Evolutionary conservation across 2,329 filamentous ascomycete species (phyloP).

Genomic region (Diplodia seriata): DNA sequence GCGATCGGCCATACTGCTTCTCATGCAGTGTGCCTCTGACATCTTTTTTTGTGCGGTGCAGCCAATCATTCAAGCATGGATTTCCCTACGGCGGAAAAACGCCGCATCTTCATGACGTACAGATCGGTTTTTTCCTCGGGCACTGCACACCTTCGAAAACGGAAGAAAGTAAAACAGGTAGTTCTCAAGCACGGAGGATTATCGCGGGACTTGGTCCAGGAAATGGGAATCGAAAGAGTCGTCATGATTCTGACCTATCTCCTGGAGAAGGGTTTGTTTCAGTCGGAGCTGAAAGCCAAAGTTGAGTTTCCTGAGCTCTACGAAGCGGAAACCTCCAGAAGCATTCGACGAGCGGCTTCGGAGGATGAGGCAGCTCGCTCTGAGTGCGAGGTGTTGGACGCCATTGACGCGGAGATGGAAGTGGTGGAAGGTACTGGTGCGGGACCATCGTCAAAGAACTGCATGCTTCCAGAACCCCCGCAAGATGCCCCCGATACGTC

Average conservation of each 20-base stretch:
- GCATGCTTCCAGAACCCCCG: background rate
- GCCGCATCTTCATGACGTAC: too few relatives aligned
- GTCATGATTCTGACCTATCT: slow-evolving; percentile 14
- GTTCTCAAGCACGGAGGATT: background rate
- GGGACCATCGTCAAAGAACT: background rate
- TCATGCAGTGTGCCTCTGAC: too few relatives aligned
- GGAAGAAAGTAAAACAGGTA: slow-evolving; percentile 18
- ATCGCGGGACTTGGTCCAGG: background rate
- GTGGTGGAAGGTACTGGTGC: background rate
- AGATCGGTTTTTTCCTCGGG: background rate
- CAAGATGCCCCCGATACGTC: background rate
- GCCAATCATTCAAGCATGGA: too few relatives aligned
- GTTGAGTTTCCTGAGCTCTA: slow-evolving; percentile 48
- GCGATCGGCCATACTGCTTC: too few relatives aligned
- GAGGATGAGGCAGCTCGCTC: slow-evolving; percentile 42
- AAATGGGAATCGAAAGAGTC: background rate
- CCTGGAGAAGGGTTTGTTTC: slow-evolving; percentile 37
- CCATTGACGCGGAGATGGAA: slow-evolving; percentile 33
- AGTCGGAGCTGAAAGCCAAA: slow-evolving; percentile 45
- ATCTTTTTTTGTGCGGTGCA: too few relatives aligned
- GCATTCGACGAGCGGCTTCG: slow-evolving; percentile 41
- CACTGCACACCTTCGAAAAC: background rate
- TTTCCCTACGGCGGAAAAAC: too few relatives aligned
- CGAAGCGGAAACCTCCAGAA: slow-evolving; percentile 37
- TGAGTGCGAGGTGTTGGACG: slow-evolving; percentile 41